These are phyloP conservation scores for Mycena sp. DNA, from an alignment of 1,284 basidiomycete genomes.

Conservation along the genomic window DNA sequence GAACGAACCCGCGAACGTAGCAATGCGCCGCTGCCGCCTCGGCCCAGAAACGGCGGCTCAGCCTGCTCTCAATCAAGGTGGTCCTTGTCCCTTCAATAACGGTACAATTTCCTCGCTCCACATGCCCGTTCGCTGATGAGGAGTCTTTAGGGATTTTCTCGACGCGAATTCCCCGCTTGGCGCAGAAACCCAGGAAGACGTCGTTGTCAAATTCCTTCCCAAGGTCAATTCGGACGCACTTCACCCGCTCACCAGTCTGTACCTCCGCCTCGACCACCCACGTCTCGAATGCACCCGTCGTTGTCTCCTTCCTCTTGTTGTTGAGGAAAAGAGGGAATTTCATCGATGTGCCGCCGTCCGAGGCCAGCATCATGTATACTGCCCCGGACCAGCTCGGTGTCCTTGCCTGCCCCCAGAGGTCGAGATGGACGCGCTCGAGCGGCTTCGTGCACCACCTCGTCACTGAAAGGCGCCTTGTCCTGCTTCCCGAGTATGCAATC, in stretches of 20 bases:
- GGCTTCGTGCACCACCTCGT: not conserved
- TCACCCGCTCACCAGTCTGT: slow-evolving; percentile 27
- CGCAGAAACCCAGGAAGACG: slow-evolving; percentile 3
- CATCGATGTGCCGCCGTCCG: slow-evolving; percentile 19
- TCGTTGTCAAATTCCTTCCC: slow-evolving; percentile 26
- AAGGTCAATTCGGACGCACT: slow-evolving; percentile 11
- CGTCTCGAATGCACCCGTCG: slow-evolving; percentile 17
- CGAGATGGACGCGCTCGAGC: not conserved
- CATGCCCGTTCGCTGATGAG: slow-evolving; percentile 1
- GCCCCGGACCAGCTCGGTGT: slow-evolving; percentile 11
- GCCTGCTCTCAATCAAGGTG: not conserved
- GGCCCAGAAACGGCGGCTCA: not conserved
- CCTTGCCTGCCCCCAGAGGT: not conserved
- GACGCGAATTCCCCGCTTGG: slow-evolving; percentile 18
- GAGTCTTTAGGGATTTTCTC: slow-evolving; percentile 26
- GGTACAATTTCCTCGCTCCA: slow-evolving; percentile 7
- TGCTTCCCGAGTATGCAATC: slow-evolving; percentile 14
- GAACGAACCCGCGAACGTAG: slow-evolving; percentile 15
- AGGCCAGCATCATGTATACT: slow-evolving; percentile 31
- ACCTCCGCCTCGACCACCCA: slow-evolving; percentile 26
- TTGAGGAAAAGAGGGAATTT: slow-evolving; percentile 22
- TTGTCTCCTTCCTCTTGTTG: slow-evolving; percentile 26
- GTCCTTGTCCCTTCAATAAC: not conserved
- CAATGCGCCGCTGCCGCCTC: slow-evolving; percentile 8
- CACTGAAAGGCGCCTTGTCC: not conserved